phyloP scores from a whole-genome alignment of 1,139 yeast genomes.

The Yamadazyma aaseri region DNA sequence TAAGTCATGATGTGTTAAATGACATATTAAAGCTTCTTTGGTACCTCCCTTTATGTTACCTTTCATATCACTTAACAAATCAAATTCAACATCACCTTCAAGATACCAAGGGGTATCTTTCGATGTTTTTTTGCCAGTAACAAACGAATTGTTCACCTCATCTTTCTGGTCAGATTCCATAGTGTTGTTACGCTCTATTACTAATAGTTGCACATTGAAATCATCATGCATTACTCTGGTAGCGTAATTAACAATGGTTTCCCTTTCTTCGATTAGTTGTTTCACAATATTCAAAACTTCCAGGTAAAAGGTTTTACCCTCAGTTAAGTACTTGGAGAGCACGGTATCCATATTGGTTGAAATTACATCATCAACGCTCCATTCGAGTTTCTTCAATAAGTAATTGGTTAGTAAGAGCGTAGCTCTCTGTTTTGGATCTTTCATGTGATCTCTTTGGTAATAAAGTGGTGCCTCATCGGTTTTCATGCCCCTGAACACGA shows the following conservation, averaged over 20 bases:
- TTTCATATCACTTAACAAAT: constrained; percentile 67
- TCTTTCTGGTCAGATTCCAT: constrained; percentile 34
- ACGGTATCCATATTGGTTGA: constrained; percentile 50
- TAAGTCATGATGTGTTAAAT: constrained; percentile 75
- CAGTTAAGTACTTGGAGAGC: constrained; percentile 44
- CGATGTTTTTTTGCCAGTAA: constrained; percentile 34
- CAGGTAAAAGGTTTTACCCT: constrained; percentile 45
- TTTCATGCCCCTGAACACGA: constrained; percentile 61
- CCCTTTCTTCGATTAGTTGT: constrained; percentile 68
- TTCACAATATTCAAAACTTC: constrained; percentile 46
- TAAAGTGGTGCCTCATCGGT: constrained; percentile 50
- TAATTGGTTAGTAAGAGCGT: constrained; percentile 47
- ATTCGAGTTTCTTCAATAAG: constrained; percentile 42
- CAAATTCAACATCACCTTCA: constrained; percentile 74
- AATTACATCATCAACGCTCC: constrained; percentile 43
- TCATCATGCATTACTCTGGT: constrained; percentile 78
- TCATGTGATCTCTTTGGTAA: constrained; percentile 39
- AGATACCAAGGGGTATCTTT: constrained; percentile 74
- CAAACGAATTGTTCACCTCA: constrained; percentile 33
- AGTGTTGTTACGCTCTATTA: constrained; percentile 63
- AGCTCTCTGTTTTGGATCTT: constrained; percentile 49
- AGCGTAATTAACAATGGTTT: constrained; percentile 66
- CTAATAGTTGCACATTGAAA: constrained; percentile 58
- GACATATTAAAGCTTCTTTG: constrained; percentile 74
- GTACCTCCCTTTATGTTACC: constrained; percentile 87